phyloP scores from a whole-genome alignment of 2,329 filamentous ascomycete genomes.

The Orbilia blumenaviensis region DNA sequence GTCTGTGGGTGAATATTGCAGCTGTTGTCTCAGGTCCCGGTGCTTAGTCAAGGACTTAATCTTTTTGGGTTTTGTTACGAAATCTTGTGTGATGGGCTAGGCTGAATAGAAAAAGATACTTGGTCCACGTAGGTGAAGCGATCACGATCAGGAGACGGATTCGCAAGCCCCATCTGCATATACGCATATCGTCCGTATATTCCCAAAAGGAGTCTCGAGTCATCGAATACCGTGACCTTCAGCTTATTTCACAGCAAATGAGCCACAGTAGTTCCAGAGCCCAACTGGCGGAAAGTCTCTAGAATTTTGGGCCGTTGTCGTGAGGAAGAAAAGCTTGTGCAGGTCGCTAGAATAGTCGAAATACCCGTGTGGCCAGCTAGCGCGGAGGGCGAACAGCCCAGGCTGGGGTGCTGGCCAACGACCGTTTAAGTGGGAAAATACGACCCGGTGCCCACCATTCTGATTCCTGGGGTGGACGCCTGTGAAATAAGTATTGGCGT shows the following conservation, averaged over 20 bases:
- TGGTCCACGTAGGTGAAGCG: constrained; percentile 7
- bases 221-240: background rate
- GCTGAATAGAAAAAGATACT: background rate
- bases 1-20: background rate
- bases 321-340: background rate
- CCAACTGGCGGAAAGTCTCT: background rate
- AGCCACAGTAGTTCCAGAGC: background rate
- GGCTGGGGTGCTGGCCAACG: constrained; percentile 7
- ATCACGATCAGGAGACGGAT: constrained; percentile 29
- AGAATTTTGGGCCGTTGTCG: background rate
- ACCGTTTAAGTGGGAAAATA: constrained; percentile 6
- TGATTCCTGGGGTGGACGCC: constrained; percentile 8
- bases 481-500: constrained; percentile 12
- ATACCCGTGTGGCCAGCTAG: constrained; percentile 30
- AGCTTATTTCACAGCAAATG: background rate
- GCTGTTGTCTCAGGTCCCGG: too few species aligned
- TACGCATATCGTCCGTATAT: background rate
- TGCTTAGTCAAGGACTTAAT: background rate
- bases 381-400: background rate
- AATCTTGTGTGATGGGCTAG: constrained; percentile 5
- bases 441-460: constrained; percentile 23
- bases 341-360: constrained; percentile 18
- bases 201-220: background rate
- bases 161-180: constrained; percentile 16
- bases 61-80: background rate